Conservation (phyloP, 1,284 basidiomycete species). For the Singerocomus inundabilis region DNA sequence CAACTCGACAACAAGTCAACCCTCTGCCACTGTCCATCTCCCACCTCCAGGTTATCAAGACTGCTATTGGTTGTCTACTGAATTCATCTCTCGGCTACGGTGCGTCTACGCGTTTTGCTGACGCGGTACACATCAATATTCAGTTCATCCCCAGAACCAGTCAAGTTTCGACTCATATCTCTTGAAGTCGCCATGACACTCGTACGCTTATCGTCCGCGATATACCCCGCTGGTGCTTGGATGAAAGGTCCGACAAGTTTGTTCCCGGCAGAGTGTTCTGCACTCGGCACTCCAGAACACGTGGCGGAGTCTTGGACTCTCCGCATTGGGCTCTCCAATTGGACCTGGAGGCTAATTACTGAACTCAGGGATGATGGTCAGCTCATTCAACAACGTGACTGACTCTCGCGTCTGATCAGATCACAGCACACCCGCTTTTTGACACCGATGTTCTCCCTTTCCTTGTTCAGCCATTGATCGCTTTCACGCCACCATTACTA, state of each 20-base stretch:
- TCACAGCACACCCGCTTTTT: slow-evolving; percentile 53
- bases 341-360: slow-evolving; percentile 73
- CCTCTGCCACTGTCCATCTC: slow-evolving; percentile 53
- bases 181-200: slow-evolving; percentile 66
- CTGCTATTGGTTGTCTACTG: slow-evolving; percentile 75
- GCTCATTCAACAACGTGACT: slow-evolving; percentile 18
- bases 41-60: slow-evolving; percentile 73
- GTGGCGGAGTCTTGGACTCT: slow-evolving; percentile 61
- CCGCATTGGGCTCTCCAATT: slow-evolving; percentile 63
- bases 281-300: slow-evolving; percentile 24
- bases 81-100: slow-evolving; percentile 80
- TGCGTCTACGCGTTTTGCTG: slow-evolving; percentile 33
- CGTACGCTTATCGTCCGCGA: slow-evolving; percentile 61
- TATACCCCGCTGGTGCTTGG: slow-evolving; percentile 73
- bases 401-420: slow-evolving; percentile 12
- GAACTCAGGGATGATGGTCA: slow-evolving; percentile 63
- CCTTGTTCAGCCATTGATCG: slow-evolving; percentile 54
- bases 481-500: slow-evolving; percentile 55
- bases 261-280: slow-evolving; percentile 22
- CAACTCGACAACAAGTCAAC: slow-evolving; percentile 38
- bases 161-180: slow-evolving; percentile 64
- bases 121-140: slow-evolving; percentile 1
- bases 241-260: slow-evolving; percentile 32
- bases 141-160: slow-evolving; percentile 51
- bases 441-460: slow-evolving; percentile 61